Evolutionary conservation across 2,329 filamentous ascomycete species (phyloP), one percentile per base, ranked within the genome.

Genomic region (Trichophyton schoenleinii): DNA sequence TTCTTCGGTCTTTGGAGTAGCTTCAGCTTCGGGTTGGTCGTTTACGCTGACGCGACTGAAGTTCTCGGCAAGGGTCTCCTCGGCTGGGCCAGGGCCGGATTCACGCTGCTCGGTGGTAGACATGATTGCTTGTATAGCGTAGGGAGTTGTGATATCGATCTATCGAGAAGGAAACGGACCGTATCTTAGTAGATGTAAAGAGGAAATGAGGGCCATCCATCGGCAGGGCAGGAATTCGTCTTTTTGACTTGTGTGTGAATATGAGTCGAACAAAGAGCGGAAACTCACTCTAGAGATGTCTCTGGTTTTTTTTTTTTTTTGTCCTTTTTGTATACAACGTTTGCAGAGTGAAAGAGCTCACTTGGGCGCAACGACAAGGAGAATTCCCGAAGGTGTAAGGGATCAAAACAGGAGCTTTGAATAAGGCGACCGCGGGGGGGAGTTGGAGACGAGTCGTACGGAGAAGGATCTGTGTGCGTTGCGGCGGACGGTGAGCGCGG

Each of bases 1-100:
- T 74, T 97, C 91, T 69, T 99, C 94, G 63, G 92, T 95, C 79
- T 92, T 94, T 70, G 90, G 92, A 63, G 83, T 83, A 64, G 84
- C 83, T 69, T 92, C 89, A 67, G 88, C 88, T 68, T 94, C 88
- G 58, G 71, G 73, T 58, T 75, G 79, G 62, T 88, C 86, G 60
- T 81, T 80, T 67, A 89, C 73, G 73, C 85, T 85, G 64, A 89
- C 77, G 68, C 85, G 84, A 67, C 87, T 83, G 73, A 88, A 77
- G 63, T 77, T 74, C 60, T 88, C 84, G 64, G 76, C 70, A 65
- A 87, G 74, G 62, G 84, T 82, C 70, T 82, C 82, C 68, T 84
- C 85, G 68, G 82, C 84, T 70, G 80, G 69, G 65, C 81, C 71
- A 61, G 81, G 75, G 63, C 72, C 70, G 65, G 87, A 83, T 52